A percentile compares a stretch with the other conserved stretches of the same genome.
phyloP scores from a whole-genome alignment of 768 basidiomycete genomes.

The Tulasnella sp. region DNA sequence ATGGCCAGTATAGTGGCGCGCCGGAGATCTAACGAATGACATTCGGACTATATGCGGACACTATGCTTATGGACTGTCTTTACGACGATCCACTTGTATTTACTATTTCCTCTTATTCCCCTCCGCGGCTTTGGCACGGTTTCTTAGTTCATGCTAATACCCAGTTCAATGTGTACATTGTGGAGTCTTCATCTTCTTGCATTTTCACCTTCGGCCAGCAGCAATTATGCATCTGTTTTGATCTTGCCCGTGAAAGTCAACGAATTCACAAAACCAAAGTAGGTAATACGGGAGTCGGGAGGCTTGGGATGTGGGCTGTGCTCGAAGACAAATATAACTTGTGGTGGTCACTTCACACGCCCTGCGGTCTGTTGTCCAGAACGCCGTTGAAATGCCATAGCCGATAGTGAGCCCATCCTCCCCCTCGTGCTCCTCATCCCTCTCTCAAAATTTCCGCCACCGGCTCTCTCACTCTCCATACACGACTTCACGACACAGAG shows the following conservation, averaged over 20 bases:
- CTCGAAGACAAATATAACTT: background rate
- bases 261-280: no score
- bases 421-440: background rate
- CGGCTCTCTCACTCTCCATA: background rate
- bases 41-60: no score
- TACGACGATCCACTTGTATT: no score
- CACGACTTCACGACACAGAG: background rate
- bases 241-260: no score
- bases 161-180: no score
- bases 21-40: background rate
- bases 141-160: no score
- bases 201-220: no score
- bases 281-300: background rate
- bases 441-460: background rate
- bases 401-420: background rate
- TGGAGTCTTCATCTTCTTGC: no score
- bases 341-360: no score
- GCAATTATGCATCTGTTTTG: no score
- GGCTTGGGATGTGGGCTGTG: background rate
- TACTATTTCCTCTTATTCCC: no score
- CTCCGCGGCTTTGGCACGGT: no score
- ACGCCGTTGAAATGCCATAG: background rate
- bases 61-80: background rate
- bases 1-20: background rate
- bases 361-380: background rate